phyloP scores from a whole-genome alignment of 306 rosid species.

The Gillenia trifoliata region DNA sequence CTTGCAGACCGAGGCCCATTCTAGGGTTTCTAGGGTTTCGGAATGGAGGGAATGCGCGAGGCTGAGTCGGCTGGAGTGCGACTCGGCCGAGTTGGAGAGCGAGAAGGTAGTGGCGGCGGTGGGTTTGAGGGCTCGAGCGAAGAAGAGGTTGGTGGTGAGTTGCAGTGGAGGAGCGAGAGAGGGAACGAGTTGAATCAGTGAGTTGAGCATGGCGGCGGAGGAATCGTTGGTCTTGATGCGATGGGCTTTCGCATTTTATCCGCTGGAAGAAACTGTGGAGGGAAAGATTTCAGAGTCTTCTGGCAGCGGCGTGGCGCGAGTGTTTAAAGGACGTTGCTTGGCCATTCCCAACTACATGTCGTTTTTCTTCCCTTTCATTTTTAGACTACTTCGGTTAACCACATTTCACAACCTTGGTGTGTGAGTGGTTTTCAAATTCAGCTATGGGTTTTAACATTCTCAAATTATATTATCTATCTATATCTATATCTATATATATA shows the following conservation, averaged over 20 bases:
- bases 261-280: not conserved
- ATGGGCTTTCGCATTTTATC: constrained; percentile 11
- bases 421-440: no score
- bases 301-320: no score
- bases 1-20: constrained; percentile 84
- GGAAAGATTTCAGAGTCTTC: no score
- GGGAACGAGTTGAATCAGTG: constrained; percentile 33
- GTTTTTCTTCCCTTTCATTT: no score
- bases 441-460: no score
- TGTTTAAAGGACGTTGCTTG: no score
- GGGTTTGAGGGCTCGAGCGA: constrained; percentile 18
- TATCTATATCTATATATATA: no score
- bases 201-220: constrained; percentile 9
- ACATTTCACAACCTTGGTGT: no score
- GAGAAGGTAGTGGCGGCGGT: constrained; percentile 12
- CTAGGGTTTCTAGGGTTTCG: constrained; percentile 61
- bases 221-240: no score
- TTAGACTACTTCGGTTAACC: no score
- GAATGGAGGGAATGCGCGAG: constrained; percentile 43
- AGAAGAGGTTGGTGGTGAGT: constrained; percentile 25
- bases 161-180: constrained; percentile 4
- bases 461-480: no score
- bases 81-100: constrained; percentile 34
- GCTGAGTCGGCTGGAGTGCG: constrained; percentile 24
- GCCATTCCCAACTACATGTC: no score